These are phyloP conservation scores for Sanguinoderma infundibulare DNA, from an alignment of 1,284 basidiomycete genomes.

Conservation along the genomic window DNA sequence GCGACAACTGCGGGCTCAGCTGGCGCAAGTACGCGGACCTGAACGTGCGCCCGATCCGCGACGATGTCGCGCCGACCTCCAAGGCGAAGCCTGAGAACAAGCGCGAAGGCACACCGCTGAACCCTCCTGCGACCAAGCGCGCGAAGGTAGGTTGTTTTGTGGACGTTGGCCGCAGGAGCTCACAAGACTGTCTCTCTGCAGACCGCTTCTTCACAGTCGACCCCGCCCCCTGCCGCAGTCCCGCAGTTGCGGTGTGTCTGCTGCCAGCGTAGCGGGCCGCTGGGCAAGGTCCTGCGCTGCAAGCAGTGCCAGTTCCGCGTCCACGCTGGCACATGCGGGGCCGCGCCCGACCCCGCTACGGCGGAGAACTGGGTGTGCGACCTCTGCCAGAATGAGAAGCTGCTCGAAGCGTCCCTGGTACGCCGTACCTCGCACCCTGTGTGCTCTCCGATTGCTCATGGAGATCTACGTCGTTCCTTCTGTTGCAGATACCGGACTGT, in stretches of 20 bases:
- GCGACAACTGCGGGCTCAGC: conserved; percentile 79
- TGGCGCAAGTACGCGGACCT: conserved; percentile 92
- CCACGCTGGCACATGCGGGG: conserved; percentile 75
- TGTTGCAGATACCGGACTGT: conserved; percentile 67
- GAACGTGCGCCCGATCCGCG: conserved; percentile 71
- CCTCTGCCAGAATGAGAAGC: conserved; percentile 81
- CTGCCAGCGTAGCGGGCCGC: conserved; percentile 76
- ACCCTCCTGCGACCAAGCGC: conserved; percentile 64
- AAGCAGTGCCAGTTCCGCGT: conserved; percentile 76
- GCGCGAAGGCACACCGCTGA: conserved; percentile 79
- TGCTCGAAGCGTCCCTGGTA: conserved; percentile 78
- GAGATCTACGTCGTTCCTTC: not conserved
- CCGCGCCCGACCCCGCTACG: conserved; percentile 60
- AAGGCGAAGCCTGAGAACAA: conserved; percentile 62
- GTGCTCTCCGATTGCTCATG: not conserved
- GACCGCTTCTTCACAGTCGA: conserved; percentile 57
- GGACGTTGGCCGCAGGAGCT: not conserved
- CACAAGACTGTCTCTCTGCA: conserved; percentile 28
- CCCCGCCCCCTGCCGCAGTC: conserved; percentile 56
- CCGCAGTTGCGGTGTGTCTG: conserved; percentile 75
- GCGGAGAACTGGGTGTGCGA: conserved; percentile 85
- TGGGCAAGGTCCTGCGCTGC: conserved; percentile 80
- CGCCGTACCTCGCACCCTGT: conserved; percentile 25
- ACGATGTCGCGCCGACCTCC: conserved; percentile 53
- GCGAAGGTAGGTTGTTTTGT: conserved; percentile 55